Base-by-base conservation (phyloP, 768 basidiomycete genomes). In the Gautieria morchelliformis region DNA sequence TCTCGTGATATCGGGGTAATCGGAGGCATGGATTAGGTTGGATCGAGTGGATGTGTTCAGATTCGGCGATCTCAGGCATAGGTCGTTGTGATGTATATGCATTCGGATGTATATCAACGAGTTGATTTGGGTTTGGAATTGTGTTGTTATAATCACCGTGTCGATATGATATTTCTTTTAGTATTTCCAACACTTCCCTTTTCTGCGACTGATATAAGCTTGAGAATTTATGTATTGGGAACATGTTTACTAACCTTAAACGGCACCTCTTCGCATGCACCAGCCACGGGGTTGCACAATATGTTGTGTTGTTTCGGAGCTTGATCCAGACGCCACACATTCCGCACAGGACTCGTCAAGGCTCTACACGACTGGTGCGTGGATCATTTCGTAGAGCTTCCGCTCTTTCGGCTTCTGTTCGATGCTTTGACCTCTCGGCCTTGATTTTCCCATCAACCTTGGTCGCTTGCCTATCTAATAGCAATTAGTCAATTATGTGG, bases 361-460 rank as follows among this genome's bases (percentile, higher is more conserved):
- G 30, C 37, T 56, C 55, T n/a, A 56, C 55, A 12, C 4, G 24
- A 19, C 33, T 19, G 3, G 22, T 10, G 6, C 55, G 44, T 27
- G 55, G 46, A 30, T 56, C 55, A 30, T 24, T 30, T 14, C 46
- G 45, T 24, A 56, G 35, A 49, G 49, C 2, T 39, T 47, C 32
- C 12, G 55, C 55, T 33, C 55, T 10, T 39, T 56, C 45, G 17
- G 27, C 55, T 44, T 56, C 55, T n/a, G 55, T 49, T 6, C 46
- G 44, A 32, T 48, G 46, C 35, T 49, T 56, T 33, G 32, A 14
- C 46, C 45, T 17, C 15, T 52, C 22, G 11, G 51, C 10, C 51
- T 49, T 49, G 9, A 44, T 5, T 44, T 44, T 35, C 11, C 11
- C 15, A 7, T 17, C 41, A 44, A 44, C 41, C 41, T 20, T 44